Base-by-base conservation (phyloP, 1,139 yeast species). In the Kodamaea alishanica region DNA sequence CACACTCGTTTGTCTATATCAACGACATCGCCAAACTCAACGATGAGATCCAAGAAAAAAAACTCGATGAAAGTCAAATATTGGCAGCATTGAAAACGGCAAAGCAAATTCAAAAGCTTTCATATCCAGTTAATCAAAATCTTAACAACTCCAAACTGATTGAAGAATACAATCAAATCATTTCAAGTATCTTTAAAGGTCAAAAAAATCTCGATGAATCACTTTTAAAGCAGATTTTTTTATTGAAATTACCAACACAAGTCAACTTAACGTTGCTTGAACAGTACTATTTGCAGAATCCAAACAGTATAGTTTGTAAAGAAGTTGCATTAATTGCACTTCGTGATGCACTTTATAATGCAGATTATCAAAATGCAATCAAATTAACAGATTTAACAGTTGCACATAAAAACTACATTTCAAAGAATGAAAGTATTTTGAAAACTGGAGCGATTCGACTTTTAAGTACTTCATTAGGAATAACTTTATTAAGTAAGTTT, bases 301-400 rank as follows among this genome's bases (percentile, higher is more conserved):
- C 75, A 0, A 40, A 47, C 0, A 48, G 50, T 0, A 50, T 47
- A 24, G 64, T 83, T 3, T 69, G 72, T 9, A 65, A 65, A 39
- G 61, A 65, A 0, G 56, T 69, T 2, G 81, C 84, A 1, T 63
- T 82, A 60, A 72, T 84, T 22, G 84, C 90, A 0, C 75, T 84
- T 43, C 63, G 92, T 15, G 59, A 70, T 32, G 69, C 81, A 6
- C 60, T 84, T 1, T 81, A 72, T 60, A 70, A 76, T 45, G 85
- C 80, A 2, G 81, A 83, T 40, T 69, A 82, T 42, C 65, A 70
- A 28, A 67, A 67, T 33, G 86, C 89, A 0, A 60, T 84, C 30
- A 69, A 67, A 35, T 56, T 83, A 30, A 68, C 85, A 25, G 87
- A 83, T 47, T 53, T 72, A 35, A 80, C 92, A 0, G 76, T 79